Conservation (phyloP, 208 protist species). For the Crithidia sp. region DNA sequence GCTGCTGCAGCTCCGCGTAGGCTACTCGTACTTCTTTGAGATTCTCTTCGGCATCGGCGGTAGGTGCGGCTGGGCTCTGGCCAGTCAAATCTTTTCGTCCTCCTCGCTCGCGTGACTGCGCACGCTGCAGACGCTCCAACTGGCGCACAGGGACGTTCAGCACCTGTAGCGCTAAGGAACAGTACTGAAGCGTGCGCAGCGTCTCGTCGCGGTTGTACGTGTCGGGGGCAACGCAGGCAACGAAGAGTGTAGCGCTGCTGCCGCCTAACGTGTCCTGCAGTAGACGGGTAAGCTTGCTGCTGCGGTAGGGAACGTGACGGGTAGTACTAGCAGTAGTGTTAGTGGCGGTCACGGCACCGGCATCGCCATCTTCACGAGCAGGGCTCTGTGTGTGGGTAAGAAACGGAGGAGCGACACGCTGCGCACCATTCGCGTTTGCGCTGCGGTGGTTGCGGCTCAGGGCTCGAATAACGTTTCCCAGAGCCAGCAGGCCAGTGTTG, state of each 20-base stretch:
- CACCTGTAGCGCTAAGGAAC: conserved; percentile 88
- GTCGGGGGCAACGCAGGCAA: conserved; percentile 87
- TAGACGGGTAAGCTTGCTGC: conserved; percentile 91
- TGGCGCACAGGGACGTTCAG: conserved; percentile 75
- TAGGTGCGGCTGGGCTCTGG: background rate
- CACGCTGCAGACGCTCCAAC: conserved; percentile 44
- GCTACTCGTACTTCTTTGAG: conserved; percentile 6
- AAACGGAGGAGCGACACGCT: background rate
- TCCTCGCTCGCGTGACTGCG: conserved; percentile 16
- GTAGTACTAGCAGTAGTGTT: background rate
- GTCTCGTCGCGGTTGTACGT: conserved; percentile 84
- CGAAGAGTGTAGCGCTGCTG: conserved; percentile 84
- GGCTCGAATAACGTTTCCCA: conserved; percentile 94
- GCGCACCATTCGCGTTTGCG: background rate
- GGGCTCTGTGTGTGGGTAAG: background rate
- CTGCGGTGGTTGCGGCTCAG: conserved; percentile 62
- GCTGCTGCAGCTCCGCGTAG: conserved; percentile 28
- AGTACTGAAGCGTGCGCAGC: conserved; percentile 92
- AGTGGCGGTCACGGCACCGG: background rate
- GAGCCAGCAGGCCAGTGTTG: conserved; percentile 90
- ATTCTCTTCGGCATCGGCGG: conserved; percentile 1
- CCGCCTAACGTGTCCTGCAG: conserved; percentile 91
- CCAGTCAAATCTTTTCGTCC: background rate
- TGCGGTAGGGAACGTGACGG: conserved; percentile 86
- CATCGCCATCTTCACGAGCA: background rate